Conservation (phyloP, 1,284 basidiomycete species). For the Malassezia sp. region DNA sequence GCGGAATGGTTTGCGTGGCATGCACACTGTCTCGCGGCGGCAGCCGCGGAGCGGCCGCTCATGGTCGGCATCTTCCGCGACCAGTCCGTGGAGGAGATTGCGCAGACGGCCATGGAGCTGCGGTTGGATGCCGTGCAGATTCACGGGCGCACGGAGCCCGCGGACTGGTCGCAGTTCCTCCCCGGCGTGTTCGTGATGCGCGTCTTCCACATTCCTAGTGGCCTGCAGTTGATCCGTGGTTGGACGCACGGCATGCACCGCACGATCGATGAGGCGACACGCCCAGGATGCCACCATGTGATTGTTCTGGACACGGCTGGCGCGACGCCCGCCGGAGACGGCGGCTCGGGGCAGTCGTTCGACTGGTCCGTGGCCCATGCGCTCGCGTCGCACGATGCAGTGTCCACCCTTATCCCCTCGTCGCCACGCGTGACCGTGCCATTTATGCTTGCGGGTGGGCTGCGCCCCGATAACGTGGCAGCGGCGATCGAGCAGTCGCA, state of each 20-base stretch:
- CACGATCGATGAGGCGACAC: constrained; percentile 25
- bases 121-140: constrained; percentile 41
- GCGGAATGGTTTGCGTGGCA: constrained; percentile 37
- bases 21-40: constrained; percentile 22
- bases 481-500: constrained; percentile 20
- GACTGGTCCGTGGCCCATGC: constrained; percentile 29
- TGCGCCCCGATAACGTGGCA: constrained; percentile 31
- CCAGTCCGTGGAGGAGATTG: constrained; percentile 36
- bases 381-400: constrained; percentile 19
- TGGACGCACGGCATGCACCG: neutral
- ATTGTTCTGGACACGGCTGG: constrained; percentile 35
- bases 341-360: constrained; percentile 32
- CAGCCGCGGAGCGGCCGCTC: constrained; percentile 25
- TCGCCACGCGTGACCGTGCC: constrained; percentile 17
- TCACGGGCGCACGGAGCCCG: constrained; percentile 34
- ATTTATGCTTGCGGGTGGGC: constrained; percentile 38
- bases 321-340: constrained; percentile 17
- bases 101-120: constrained; percentile 20
- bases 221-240: constrained; percentile 8
- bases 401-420: constrained; percentile 16
- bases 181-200: constrained; percentile 38
- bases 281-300: constrained; percentile 38
- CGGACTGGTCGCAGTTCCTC: constrained; percentile 40
- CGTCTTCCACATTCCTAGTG: constrained; percentile 31
- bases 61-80: constrained; percentile 45